Conservation (phyloP, 2,329 filamentous ascomycete genomes). For the Venturia aucupariae region DNA sequence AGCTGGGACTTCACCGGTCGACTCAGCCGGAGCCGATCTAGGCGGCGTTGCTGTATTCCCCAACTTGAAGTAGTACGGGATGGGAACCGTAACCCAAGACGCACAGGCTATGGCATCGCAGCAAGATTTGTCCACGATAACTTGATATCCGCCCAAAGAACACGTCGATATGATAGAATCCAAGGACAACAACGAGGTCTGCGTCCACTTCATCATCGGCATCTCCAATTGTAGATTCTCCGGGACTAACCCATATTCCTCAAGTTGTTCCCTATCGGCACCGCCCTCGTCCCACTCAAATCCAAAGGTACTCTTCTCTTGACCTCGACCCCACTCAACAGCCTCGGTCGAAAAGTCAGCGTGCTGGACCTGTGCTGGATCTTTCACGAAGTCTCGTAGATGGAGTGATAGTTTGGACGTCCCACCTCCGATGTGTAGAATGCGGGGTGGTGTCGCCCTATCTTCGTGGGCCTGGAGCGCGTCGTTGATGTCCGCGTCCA, state of each 20-base stretch:
- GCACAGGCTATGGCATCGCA: conserved; percentile 30
- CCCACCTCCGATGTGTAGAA: conserved; percentile 31
- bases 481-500: conserved; percentile 15
- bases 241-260: neutral
- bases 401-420: conserved; percentile 30
- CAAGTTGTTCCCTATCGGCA: neutral
- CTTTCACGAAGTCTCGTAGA: conserved; percentile 24
- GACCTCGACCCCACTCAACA: conserved; percentile 24
- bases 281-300: conserved; percentile 3
- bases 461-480: neutral
- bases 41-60: conserved; percentile 15
- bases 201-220: conserved; percentile 25
- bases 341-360: conserved; percentile 30
- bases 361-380: conserved; percentile 27
- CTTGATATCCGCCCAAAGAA: conserved; percentile 21
- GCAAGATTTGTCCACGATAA: conserved; percentile 31
- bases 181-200: conserved; percentile 27
- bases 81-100: conserved; percentile 23
- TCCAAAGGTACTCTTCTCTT: conserved; percentile 23
- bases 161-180: conserved; percentile 23
- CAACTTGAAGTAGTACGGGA: conserved; percentile 21
- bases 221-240: conserved; percentile 2
- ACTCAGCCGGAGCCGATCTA: neutral
- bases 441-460: neutral
- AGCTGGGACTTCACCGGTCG: neutral